Conservation (phyloP, 1,139 yeast species). For the Arxiozyma heterogenica region DNA sequence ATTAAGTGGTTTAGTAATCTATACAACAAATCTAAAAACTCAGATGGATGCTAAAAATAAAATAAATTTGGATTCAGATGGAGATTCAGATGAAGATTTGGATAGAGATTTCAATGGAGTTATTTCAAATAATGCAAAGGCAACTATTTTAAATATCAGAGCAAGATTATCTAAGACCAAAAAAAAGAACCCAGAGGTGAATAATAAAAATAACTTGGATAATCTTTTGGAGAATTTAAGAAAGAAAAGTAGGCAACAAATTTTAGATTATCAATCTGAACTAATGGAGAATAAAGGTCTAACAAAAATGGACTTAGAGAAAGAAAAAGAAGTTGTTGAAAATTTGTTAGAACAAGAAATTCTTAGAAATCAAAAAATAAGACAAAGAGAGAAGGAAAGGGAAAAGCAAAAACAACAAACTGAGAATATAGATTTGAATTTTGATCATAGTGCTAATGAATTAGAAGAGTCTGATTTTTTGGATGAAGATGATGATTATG, state of each 20-base stretch:
- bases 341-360: conserved; percentile 56
- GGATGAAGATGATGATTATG: conserved; percentile 10
- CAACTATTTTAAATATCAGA: conserved; percentile 31
- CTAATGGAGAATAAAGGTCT: conserved; percentile 22
- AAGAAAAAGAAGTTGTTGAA: conserved; percentile 34
- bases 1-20: conserved; percentile 10
- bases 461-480: conserved; percentile 19
- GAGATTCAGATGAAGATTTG: conserved; percentile 16
- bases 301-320: conserved; percentile 25
- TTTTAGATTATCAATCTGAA: conserved; percentile 25
- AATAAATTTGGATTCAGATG: conserved; percentile 16
- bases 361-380: conserved; percentile 42
- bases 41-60: conserved; percentile 8
- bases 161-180: conserved; percentile 30
- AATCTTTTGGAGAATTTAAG: conserved; percentile 25
- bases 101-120: neutral
- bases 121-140: conserved; percentile 25
- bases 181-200: conserved; percentile 7
- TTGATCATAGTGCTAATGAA: conserved; percentile 27
- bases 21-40: conserved; percentile 17
- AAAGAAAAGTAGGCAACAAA: conserved; percentile 30
- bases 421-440: conserved; percentile 19
- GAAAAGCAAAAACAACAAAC: conserved; percentile 32
- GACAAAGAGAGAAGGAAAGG: conserved; percentile 41
- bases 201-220: conserved; percentile 16